A percentile compares a stretch with the other conserved stretches of the same genome.
Conservation (phyloP, 345 rosid species). For the Sisymbrium altissimum region DNA sequence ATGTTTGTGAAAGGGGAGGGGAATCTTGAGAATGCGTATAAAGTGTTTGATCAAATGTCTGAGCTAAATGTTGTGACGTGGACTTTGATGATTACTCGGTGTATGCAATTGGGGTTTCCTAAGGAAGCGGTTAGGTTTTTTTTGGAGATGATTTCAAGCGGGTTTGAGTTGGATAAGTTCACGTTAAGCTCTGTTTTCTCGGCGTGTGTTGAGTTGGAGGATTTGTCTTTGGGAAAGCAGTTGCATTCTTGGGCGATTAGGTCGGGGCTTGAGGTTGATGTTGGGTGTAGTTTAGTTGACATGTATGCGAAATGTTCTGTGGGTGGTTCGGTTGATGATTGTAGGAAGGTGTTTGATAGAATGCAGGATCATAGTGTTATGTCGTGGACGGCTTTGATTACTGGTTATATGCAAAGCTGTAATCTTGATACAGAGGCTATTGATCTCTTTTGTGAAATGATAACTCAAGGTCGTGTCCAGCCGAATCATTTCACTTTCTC, state of each 20-base stretch:
- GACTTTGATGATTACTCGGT: conserved; percentile 66
- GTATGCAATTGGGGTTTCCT: conserved; percentile 45
- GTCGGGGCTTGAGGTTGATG: conserved; percentile 46
- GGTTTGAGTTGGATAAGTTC: conserved; percentile 51
- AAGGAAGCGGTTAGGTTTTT: conserved; percentile 49
- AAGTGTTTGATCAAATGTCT: conserved; percentile 60
- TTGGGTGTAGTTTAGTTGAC: conserved; percentile 70
- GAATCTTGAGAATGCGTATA: conserved; percentile 47
- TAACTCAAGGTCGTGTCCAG: conserved; percentile 35
- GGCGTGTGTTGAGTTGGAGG: conserved; percentile 50
- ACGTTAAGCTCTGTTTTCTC: conserved; percentile 54
- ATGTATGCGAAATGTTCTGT: conserved; percentile 64
- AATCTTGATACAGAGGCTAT: conserved; percentile 43
- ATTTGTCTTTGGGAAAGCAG: conserved; percentile 43
- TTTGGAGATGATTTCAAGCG: conserved; percentile 48
- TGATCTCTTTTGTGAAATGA: conserved; percentile 52
- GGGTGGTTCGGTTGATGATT: conserved; percentile 48
- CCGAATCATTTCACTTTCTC: conserved; percentile 76
- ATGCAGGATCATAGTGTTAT: conserved; percentile 59
- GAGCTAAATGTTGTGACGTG: conserved; percentile 57
- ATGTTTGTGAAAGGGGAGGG: conserved; percentile 54
- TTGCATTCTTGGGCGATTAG: conserved; percentile 60
- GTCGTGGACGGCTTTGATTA: conserved; percentile 75
- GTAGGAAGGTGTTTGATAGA: conserved; percentile 60
- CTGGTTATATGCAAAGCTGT: conserved; percentile 44